A percentile compares a stretch with the other conserved stretches of the same genome.
These are phyloP conservation scores for Tetraselmis striata DNA, from an alignment of 139 green algal species.

Conservation along the genomic window DNA sequence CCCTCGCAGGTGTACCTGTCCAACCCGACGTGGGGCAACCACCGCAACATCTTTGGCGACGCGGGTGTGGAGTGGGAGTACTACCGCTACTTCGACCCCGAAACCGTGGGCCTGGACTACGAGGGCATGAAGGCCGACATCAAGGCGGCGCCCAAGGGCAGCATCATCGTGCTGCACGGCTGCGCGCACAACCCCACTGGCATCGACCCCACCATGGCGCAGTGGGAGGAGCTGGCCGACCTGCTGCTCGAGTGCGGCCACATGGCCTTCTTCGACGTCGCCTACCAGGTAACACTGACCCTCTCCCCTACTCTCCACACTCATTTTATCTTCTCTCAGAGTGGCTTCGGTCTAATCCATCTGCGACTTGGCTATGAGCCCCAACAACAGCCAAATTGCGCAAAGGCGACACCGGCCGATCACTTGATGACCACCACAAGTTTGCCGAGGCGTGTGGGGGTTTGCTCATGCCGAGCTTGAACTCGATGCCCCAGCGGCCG, in stretches of 20 bases:
- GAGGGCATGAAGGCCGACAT: slow-evolving; percentile 90
- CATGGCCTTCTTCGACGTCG: slow-evolving; percentile 96
- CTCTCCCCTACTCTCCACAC: no score
- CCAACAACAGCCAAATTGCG: no score
- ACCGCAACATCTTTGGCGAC: slow-evolving; percentile 92
- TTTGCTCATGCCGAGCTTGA: no score
- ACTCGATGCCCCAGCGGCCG: no score
- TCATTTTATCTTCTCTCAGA: no score
- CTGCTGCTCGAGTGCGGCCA: slow-evolving; percentile 63
- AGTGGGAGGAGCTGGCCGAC: slow-evolving; percentile 90
- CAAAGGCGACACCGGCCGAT: no score
- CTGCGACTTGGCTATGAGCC: no score
- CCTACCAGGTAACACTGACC: slow-evolving; percentile 88
- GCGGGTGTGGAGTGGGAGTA: slow-evolving; percentile 78
- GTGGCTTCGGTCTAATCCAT: no score
- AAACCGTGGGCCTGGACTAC: slow-evolving; percentile 92
- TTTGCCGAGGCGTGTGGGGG: no score
- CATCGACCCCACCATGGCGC: slow-evolving; percentile 89
- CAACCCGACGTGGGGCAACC: slow-evolving; percentile 92
- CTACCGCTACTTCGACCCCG: slow-evolving; percentile 94
- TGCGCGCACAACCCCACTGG: slow-evolving; percentile 98
- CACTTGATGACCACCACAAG: no score
- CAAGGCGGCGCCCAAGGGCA: slow-evolving; percentile 72
- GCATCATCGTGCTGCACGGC: slow-evolving; percentile 89
- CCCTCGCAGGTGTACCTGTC: slow-evolving; percentile 55